These are phyloP conservation scores for Microbotryomycetes sp. DNA, from an alignment of 1,284 basidiomycete genomes.

Conservation along the genomic window DNA sequence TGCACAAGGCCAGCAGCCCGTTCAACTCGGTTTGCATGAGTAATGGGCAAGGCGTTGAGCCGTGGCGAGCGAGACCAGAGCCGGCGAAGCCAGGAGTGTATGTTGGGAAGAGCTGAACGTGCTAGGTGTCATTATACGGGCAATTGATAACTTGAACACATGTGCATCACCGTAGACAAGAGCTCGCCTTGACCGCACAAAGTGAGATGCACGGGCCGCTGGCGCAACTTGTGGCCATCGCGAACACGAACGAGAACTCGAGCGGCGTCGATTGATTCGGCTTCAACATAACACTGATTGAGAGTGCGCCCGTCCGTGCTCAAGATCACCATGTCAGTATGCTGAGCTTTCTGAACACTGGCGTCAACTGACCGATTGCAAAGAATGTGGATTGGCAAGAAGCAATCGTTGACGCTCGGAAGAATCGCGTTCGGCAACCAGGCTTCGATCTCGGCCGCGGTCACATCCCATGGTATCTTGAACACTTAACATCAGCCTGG, in stretches of 20 bases:
- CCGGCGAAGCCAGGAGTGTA: constrained; percentile 16
- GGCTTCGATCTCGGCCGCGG: constrained; percentile 17
- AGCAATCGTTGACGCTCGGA: constrained; percentile 7
- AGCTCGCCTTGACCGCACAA: constrained; percentile 12
- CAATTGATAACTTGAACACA: too few species aligned
- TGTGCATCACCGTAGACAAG: constrained; percentile 14
- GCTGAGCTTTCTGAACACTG: too few species aligned
- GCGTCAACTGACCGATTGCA: constrained; percentile 24
- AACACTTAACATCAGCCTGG: not conserved
- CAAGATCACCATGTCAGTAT: too few species aligned
- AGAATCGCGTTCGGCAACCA: constrained; percentile 15
- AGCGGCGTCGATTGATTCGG: constrained; percentile 11
- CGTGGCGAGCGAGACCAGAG: not conserved
- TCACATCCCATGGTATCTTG: constrained; percentile 19
- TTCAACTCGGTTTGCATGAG: constrained; percentile 20
- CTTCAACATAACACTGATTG: constrained; percentile 27
- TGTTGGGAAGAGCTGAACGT: constrained; percentile 25
- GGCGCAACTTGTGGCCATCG: constrained; percentile 9
- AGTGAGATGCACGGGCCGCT: constrained; percentile 13
- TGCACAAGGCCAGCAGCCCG: constrained; percentile 19
- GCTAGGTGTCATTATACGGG: too few species aligned
- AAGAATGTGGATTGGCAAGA: constrained; percentile 24
- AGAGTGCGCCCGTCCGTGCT: constrained; percentile 26
- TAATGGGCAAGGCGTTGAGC: constrained; percentile 2
- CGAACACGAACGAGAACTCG: constrained; percentile 13